Evolutionary conservation across 169 alveolate species (phyloP).

Genomic region (Plasmodium blacklocki): DNA sequence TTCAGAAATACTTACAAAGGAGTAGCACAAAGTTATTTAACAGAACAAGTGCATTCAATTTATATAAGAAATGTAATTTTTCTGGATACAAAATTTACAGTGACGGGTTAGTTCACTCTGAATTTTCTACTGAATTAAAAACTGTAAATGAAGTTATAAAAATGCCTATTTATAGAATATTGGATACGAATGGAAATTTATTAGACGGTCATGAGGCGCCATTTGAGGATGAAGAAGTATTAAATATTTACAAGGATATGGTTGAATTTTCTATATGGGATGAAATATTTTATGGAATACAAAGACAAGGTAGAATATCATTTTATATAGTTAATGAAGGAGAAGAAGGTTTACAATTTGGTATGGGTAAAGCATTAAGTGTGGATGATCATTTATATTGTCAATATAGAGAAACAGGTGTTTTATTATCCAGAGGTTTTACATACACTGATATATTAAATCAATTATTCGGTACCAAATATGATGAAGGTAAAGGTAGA

Average conservation of each 20-base stretch:
- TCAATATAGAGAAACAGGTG: slow-evolving; percentile 96
- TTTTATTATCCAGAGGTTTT: slow-evolving; percentile 93
- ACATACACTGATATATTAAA: slow-evolving; percentile 86
- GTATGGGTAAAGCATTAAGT: slow-evolving; percentile 92
- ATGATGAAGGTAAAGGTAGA: slow-evolving; percentile 96
- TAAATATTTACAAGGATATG: slow-evolving; percentile 81
- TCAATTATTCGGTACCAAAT: slow-evolving; percentile 85
- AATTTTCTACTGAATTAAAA: slow-evolving; percentile 83
- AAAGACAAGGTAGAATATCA: slow-evolving; percentile 93
- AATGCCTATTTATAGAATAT: slow-evolving; percentile 83
- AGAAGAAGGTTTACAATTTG: slow-evolving; percentile 96
- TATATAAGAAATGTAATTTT: slow-evolving; percentile 20
- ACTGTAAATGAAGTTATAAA: slow-evolving; percentile 81
- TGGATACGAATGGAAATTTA: slow-evolving; percentile 84
- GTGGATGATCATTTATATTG: slow-evolving; percentile 92
- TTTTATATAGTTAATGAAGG: slow-evolving; percentile 96
- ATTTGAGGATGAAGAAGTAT: slow-evolving; percentile 80
- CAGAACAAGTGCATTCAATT: slow-evolving; percentile 12
- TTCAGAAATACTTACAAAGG: slow-evolving; percentile 26
- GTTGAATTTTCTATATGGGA: slow-evolving; percentile 87
- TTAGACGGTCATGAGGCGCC: slow-evolving; percentile 80
- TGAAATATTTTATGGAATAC: slow-evolving; percentile 88
- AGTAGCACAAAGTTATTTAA: not conserved
- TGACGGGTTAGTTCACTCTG: slow-evolving; percentile 83
- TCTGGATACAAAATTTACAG: slow-evolving; percentile 59